phyloP scores from a whole-genome alignment of 2,329 filamentous ascomycete genomes.

The Fusarium pininemorale region DNA sequence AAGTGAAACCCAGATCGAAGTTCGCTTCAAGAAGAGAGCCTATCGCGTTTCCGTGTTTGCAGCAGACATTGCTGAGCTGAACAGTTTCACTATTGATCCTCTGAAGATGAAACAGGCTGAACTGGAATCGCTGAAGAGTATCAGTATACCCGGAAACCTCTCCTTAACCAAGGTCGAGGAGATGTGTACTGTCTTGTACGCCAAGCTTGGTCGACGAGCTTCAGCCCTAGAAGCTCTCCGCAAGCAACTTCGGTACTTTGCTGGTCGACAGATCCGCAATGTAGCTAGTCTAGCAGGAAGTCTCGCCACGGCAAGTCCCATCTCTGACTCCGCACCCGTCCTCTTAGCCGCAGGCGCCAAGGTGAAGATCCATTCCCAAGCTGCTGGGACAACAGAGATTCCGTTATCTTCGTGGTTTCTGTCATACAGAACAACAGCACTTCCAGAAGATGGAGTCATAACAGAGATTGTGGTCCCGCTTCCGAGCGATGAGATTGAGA shows the following conservation, averaged over 20 bases:
- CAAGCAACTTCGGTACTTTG: not conserved
- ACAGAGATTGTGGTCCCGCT: not conserved
- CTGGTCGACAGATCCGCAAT: not conserved
- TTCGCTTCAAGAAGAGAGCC: not conserved
- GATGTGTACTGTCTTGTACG: not conserved
- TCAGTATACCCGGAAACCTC: not conserved
- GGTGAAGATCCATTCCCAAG: not conserved
- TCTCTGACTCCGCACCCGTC: not conserved
- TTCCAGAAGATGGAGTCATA: not conserved
- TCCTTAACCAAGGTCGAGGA: not conserved
- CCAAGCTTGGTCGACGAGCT: not conserved
- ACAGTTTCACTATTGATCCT: not conserved
- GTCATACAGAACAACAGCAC: not conserved
- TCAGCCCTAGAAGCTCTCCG: not conserved
- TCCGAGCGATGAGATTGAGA: not conserved
- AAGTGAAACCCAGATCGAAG: not conserved
- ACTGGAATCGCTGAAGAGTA: not conserved
- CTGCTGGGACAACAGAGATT: accelerated
- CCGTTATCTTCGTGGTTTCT: not conserved
- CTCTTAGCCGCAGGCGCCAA: not conserved
- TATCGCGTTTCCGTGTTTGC: not conserved
- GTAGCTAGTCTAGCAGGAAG: not conserved
- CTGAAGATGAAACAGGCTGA: not conserved
- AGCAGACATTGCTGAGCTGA: not conserved
- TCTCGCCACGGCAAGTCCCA: not conserved